A percentile compares a stretch with the other conserved stretches of the same genome.
Conservation (phyloP, 2,329 filamentous ascomycete genomes). For the Nectriaceae sp. region DNA sequence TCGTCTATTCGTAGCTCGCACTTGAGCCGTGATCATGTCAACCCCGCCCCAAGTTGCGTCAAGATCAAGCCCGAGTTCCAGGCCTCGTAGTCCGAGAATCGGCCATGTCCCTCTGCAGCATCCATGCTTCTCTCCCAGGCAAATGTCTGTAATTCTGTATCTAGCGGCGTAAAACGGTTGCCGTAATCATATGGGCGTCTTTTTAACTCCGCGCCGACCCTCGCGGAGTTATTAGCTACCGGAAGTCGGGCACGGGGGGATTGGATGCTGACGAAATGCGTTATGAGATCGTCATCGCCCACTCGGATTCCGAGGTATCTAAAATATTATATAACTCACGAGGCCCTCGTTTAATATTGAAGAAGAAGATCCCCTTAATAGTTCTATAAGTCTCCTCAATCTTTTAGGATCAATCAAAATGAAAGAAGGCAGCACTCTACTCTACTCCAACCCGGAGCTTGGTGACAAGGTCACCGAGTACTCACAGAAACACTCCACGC, state of each 20-base stretch:
- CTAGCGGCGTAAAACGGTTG: not conserved
- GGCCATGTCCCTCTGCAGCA: not conserved
- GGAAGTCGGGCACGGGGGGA: not conserved
- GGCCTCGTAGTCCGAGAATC: not conserved
- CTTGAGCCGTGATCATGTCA: no score
- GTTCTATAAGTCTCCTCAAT: not conserved
- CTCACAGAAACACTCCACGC: conserved; percentile 42
- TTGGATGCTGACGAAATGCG: not conserved
- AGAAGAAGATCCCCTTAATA: not conserved
- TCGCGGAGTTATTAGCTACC: not conserved
- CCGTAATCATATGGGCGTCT: not conserved
- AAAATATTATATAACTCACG: not conserved
- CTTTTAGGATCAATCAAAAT: conserved; percentile 29
- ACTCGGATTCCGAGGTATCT: conserved; percentile 1
- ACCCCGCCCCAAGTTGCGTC: conserved; percentile 13
- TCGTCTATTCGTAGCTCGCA: no score
- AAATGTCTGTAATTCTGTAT: not conserved
- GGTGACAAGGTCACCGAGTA: conserved; percentile 45
- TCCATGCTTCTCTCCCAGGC: no score
- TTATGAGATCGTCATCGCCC: not conserved
- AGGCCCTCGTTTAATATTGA: not conserved
- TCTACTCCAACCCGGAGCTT: conserved; percentile 46
- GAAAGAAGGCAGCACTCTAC: conserved; percentile 40
- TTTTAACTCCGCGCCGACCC: not conserved
- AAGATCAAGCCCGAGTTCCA: conserved; percentile 1